Conservation (phyloP, 2,329 filamentous ascomycete genomes). For the Ophiostoma sp. region DNA sequence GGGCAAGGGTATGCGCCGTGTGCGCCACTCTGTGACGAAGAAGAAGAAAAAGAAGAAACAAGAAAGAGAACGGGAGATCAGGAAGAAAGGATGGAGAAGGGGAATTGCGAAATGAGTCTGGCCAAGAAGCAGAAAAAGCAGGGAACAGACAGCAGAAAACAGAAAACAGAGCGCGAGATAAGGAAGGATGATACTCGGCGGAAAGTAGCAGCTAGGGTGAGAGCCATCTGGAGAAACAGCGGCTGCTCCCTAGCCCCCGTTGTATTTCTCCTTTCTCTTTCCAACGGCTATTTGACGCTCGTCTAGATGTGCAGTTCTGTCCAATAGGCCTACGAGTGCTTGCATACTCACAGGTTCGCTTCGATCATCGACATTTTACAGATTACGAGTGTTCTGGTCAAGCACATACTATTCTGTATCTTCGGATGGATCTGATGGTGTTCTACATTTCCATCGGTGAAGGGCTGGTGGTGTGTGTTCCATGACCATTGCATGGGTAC, state of each 20-base stretch:
- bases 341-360: neutral
- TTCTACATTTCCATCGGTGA: neutral
- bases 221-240: conserved; percentile 4
- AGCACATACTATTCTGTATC: neutral
- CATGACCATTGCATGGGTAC: neutral
- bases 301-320: neutral
- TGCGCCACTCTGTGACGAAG: neutral
- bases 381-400: neutral
- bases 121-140: no score
- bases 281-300: neutral
- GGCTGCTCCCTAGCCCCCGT: conserved; percentile 11
- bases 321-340: neutral
- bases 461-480: neutral
- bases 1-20: neutral
- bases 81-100: neutral
- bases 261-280: neutral
- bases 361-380: neutral
- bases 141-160: neutral
- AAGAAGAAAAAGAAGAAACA: neutral
- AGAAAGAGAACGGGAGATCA: neutral
- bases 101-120: neutral
- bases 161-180: neutral
- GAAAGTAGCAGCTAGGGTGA: neutral
- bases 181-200: neutral
- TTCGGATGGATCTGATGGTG: neutral